Conservation (phyloP, 148 eudicot species). For the Fallopia convolvulus region DNA sequence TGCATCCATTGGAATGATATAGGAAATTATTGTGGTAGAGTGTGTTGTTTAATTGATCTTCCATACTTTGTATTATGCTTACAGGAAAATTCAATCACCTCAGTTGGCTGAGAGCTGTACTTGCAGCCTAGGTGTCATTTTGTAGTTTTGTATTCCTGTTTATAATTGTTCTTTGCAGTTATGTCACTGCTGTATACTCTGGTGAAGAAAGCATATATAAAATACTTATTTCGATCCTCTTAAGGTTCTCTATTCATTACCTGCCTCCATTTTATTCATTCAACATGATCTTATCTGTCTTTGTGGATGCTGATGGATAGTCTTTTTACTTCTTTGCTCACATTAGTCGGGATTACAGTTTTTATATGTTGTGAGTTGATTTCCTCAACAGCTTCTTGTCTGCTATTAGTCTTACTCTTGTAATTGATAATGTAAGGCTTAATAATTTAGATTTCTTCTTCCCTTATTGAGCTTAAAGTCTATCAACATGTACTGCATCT, state of each 20-base stretch:
- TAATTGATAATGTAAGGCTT: not conserved
- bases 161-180: not conserved
- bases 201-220: slow-evolving; percentile 1
- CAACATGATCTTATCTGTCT: not conserved
- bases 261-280: not conserved
- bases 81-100: not conserved
- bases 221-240: not conserved
- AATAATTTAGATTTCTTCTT: not conserved
- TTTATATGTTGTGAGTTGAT: not conserved
- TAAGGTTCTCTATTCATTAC: not conserved
- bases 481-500: not conserved
- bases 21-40: not conserved
- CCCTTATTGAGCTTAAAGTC: not conserved
- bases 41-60: not conserved
- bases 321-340: not conserved
- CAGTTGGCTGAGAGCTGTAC: not conserved
- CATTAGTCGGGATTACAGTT: not conserved
- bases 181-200: not conserved
- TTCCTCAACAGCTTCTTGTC: not conserved
- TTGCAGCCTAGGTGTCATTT: not conserved
- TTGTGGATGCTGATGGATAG: not conserved
- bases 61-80: not conserved
- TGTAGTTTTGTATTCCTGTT: not conserved
- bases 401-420: not conserved
- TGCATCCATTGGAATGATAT: not conserved